Base-by-base conservation (phyloP, 148 eudicot species). In the Rhododendron griersonianum region DNA sequence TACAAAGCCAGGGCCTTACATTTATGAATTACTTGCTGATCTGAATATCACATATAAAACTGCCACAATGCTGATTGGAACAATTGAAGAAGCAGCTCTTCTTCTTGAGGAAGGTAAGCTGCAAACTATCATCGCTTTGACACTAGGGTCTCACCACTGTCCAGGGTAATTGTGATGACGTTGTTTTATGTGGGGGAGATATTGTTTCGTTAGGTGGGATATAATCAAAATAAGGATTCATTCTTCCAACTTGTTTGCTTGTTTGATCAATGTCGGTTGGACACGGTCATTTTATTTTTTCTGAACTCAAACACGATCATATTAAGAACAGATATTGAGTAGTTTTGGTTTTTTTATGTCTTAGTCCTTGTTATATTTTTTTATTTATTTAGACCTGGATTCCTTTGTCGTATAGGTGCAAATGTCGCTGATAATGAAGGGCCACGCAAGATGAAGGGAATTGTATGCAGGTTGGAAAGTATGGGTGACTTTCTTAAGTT, bases 41-140 rank as follows among this genome's bases (percentile, higher is more conserved):
- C 90, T 97, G 84, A 97, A 95, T 91, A 90, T 95, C 77, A 95
- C 93, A 10, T 86, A 81, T 78, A 85, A 90, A 74, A 93, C 98
- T 84, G 92, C 92, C 51, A 88, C 80, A 87, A 93, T 88, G 95
- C 92, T 97, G 80, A 93, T 87, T 39, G 94, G 86, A 82, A 95
- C 77, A 87, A 93, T 94, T 89, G 98, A 95, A 90, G 92, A 91
- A 88, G 99, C 98, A 87, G 89, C 90, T 83, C 63, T 90, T 82
- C 98, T 97, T 89, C 96, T 97, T 57, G 98, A 97, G 90, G 99
- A 97, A 93, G 98, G 99, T 97, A 90, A 84, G 86, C 73, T 63
- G 69, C 69, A 51, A 76, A 33, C 71, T 10, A n/a, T 19, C 47
- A 55, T 51, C 35, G 9, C 50, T 50, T 87, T 37, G 57, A 61